Evolutionary conservation across 2,329 filamentous ascomycete genomes (phyloP).

Genomic region (Cadophora gregata): DNA sequence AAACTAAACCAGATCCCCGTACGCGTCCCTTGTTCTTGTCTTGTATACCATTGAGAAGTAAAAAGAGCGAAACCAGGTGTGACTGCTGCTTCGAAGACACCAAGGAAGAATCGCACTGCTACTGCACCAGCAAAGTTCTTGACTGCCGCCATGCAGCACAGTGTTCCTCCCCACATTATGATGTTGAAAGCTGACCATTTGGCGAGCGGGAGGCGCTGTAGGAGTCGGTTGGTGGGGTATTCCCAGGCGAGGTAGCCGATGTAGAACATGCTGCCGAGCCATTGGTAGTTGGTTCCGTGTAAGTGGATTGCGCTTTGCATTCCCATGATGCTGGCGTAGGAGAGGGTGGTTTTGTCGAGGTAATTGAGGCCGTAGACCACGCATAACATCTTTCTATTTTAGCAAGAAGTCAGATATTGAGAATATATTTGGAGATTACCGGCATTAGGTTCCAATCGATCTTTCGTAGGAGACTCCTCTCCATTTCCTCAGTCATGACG

Average conservation of each 20-base stretch:
- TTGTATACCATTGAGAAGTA: slow-evolving; percentile 76
- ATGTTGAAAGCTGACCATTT: slow-evolving; percentile 69
- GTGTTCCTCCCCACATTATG: slow-evolving; percentile 64
- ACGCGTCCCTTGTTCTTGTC: slow-evolving; percentile 67
- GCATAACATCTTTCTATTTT: slow-evolving; percentile 53
- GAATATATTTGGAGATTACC: slow-evolving; percentile 27
- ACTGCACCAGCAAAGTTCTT: slow-evolving; percentile 65
- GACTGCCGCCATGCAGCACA: slow-evolving; percentile 68
- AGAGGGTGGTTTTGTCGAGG: slow-evolving; percentile 55
- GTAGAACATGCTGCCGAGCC: slow-evolving; percentile 55
- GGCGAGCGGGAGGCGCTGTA: slow-evolving; percentile 63
- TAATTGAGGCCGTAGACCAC: slow-evolving; percentile 64
- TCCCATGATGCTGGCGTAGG: slow-evolving; percentile 57
- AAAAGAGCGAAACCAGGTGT: slow-evolving; percentile 73
- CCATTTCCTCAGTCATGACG: slow-evolving; percentile 48
- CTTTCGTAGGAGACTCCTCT: slow-evolving; percentile 51
- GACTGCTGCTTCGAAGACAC: slow-evolving; percentile 71
- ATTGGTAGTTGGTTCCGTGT: slow-evolving; percentile 49
- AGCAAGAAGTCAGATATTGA: not conserved
- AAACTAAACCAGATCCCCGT: slow-evolving; percentile 73
- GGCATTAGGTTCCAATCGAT: slow-evolving; percentile 55
- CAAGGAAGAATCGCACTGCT: slow-evolving; percentile 70
- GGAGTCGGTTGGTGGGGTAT: slow-evolving; percentile 43
- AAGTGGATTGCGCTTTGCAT: slow-evolving; percentile 51
- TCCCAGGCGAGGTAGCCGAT: slow-evolving; percentile 47